phyloP scores from a whole-genome alignment of 2,329 filamentous ascomycete species.

The Cryphonectria nitschkei region DNA sequence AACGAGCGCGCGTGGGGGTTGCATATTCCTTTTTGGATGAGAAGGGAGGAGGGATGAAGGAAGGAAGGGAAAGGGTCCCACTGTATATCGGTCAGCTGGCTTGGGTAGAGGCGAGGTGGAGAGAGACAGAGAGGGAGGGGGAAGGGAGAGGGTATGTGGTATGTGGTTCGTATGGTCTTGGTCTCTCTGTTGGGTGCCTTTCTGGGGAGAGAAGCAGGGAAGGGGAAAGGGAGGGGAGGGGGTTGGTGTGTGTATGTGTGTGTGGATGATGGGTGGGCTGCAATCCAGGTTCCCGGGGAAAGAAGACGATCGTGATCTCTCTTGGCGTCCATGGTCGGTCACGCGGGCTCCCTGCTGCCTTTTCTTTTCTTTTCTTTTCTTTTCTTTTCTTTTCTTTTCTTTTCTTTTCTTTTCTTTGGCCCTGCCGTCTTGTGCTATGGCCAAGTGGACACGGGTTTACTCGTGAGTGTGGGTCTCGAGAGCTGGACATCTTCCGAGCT shows the following conservation, averaged over 20 bases:
- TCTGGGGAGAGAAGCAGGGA: background rate
- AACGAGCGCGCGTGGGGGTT: background rate
- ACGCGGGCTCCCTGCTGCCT: background rate
- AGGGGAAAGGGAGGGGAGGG: too few relatives aligned
- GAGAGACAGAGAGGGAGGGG: background rate
- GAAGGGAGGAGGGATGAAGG: background rate
- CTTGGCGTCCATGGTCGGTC: background rate
- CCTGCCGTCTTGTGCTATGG: too few relatives aligned
- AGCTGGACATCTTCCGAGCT: slow-evolving; percentile 2
- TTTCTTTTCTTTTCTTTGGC: too few relatives aligned
- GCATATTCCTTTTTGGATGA: background rate
- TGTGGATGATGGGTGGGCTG: background rate
- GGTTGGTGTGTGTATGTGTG: too few relatives aligned
- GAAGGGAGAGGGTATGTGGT: background rate
- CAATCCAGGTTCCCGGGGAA: background rate
- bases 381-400: background rate
- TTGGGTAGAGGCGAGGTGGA: background rate
- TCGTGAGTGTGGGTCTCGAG: background rate
- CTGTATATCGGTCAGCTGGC: background rate
- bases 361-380: background rate
- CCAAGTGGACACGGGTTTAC: too few relatives aligned
- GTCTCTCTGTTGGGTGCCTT: background rate
- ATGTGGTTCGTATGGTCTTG: background rate
- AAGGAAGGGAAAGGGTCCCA: background rate
- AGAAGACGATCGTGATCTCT: slow-evolving; percentile 1